These are phyloP conservation scores for Yamadazyma atmosphaerica DNA, from an alignment of 1,139 yeast genomes.

Conservation along the genomic window DNA sequence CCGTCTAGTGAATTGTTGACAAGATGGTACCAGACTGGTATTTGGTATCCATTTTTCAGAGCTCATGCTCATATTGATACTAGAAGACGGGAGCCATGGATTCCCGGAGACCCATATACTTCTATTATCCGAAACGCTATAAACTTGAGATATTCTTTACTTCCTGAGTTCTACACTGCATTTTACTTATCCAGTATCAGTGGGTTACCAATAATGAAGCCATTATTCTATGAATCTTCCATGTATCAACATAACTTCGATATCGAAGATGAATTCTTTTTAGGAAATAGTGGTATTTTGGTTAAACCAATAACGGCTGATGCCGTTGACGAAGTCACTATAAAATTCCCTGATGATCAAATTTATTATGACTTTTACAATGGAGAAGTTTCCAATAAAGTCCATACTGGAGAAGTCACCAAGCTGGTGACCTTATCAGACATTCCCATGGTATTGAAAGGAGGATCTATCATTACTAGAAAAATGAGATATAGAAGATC, in stretches of 20 bases:
- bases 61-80: constrained; percentile 97
- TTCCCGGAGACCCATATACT: constrained; percentile 76
- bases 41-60: constrained; percentile 94
- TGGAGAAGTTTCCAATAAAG: constrained; percentile 22
- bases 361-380: constrained; percentile 59
- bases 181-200: constrained; percentile 61
- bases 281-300: constrained; percentile 72
- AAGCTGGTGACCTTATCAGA: constrained; percentile 52
- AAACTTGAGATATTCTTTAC: constrained; percentile 66
- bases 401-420: constrained; percentile 17
- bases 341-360: constrained; percentile 67
- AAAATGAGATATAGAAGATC: constrained; percentile 82
- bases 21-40: constrained; percentile 95
- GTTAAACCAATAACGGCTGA: constrained; percentile 80
- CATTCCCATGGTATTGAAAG: constrained; percentile 73
- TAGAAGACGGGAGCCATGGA: constrained; percentile 89
- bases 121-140: constrained; percentile 69
- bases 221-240: constrained; percentile 69
- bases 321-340: constrained; percentile 40
- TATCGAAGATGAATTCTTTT: constrained; percentile 81
- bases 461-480: constrained; percentile 72
- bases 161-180: constrained; percentile 82
- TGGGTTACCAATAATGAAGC: constrained; percentile 76
- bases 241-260: constrained; percentile 38
- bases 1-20: constrained; percentile 78